phyloP scores from a whole-genome alignment of 2,329 filamentous ascomycete genomes.

The Fusarium gaditjirri region DNA sequence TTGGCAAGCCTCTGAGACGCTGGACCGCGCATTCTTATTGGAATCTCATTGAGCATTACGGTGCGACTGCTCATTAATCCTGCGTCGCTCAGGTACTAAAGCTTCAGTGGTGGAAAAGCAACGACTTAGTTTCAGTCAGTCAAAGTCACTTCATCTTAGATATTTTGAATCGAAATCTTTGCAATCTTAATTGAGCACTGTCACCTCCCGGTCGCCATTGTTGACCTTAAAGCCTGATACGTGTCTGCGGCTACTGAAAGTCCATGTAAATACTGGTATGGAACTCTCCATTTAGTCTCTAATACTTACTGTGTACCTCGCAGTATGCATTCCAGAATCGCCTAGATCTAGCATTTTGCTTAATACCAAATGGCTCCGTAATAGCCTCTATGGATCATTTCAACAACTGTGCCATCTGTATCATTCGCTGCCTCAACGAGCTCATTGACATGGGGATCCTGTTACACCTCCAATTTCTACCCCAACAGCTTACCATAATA shows the following conservation, averaged over 20 bases:
- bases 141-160: no score
- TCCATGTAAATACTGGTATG: no score
- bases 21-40: not conserved
- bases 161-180: not conserved
- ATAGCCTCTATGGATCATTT: not conserved
- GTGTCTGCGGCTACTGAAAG: not conserved
- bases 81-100: not conserved
- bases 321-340: not conserved
- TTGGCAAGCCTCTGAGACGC: not conserved
- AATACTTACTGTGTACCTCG: not conserved
- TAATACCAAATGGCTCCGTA: not conserved
- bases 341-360: no score
- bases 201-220: no score
- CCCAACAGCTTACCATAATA: not conserved
- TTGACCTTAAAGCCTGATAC: not conserved
- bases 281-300: not conserved
- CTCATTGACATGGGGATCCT: not conserved
- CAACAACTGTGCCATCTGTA: not conserved
- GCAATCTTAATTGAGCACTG: no score
- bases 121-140: no score
- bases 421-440: not conserved
- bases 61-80: not conserved
- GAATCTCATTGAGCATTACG: slow-evolving; percentile 1
- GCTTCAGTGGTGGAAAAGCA: not conserved
- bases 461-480: not conserved